Evolutionary conservation across 345 rosid species (phyloP).

Genomic region (Psidium guajava): DNA sequence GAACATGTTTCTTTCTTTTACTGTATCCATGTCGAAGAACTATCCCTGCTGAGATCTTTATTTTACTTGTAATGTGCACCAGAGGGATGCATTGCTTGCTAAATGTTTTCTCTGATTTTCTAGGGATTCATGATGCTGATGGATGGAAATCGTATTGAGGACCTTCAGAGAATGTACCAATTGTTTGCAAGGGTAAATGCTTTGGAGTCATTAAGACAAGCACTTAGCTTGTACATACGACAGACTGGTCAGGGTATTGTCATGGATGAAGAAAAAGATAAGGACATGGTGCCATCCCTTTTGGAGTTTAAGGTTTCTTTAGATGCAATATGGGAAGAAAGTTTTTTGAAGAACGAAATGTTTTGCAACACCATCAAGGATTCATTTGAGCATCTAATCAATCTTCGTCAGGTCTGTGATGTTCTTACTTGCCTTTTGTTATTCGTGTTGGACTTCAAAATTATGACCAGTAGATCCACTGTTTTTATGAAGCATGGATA

Average conservation of each 20-base stretch:
- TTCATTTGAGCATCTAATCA: constrained; percentile 87
- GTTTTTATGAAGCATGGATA: neutral
- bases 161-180: constrained; percentile 74
- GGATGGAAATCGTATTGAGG: constrained; percentile 92
- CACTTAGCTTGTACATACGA: constrained; percentile 67
- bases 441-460: neutral
- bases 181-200: constrained; percentile 76
- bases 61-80: neutral
- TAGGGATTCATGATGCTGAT: constrained; percentile 83
- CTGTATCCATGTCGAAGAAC: neutral
- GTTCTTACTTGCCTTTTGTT: neutral
- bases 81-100: neutral
- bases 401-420: constrained; percentile 81
- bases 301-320: constrained; percentile 90
- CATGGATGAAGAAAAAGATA: constrained; percentile 98
- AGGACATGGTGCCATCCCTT: constrained; percentile 82
- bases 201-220: constrained; percentile 80
- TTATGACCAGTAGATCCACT: neutral
- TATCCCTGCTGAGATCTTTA: neutral
- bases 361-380: constrained; percentile 89
- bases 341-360: constrained; percentile 82
- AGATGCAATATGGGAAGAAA: constrained; percentile 86
- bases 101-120: neutral
- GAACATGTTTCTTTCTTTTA: neutral
- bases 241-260: constrained; percentile 74